These are phyloP conservation scores for Knufia petricola DNA, from an alignment of 2,329 filamentous ascomycete genomes.

Conservation along the genomic window DNA sequence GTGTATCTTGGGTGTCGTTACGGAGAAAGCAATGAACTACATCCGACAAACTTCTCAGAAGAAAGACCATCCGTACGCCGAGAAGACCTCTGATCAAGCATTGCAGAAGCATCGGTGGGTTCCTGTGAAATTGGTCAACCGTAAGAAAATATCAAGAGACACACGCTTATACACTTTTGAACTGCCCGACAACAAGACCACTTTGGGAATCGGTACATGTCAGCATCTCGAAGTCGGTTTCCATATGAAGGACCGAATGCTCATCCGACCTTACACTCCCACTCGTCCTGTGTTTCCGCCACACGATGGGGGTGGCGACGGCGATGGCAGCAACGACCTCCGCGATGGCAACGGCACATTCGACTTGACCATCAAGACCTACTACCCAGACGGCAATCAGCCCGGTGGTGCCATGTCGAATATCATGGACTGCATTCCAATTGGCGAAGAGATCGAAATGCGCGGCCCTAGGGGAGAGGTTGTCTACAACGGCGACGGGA, in stretches of 20 bases:
- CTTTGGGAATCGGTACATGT: slow-evolving; percentile 41
- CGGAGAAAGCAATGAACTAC: slow-evolving; percentile 39
- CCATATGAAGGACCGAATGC: slow-evolving; percentile 43
- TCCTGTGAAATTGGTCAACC: slow-evolving; percentile 33
- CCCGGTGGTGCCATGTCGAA: slow-evolving; percentile 47
- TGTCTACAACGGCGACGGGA: slow-evolving; percentile 38
- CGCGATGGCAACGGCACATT: slow-evolving; percentile 37
- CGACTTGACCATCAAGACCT: slow-evolving; percentile 44
- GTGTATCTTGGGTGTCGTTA: slow-evolving; percentile 42
- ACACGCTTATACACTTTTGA: slow-evolving; percentile 40
- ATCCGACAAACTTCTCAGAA: slow-evolving; percentile 37
- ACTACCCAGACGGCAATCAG: slow-evolving; percentile 39
- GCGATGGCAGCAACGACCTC: no score
- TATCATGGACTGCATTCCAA: slow-evolving; percentile 42
- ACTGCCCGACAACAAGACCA: slow-evolving; percentile 20
- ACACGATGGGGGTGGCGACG: no score
- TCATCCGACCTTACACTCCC: slow-evolving; percentile 44
- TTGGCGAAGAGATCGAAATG: slow-evolving; percentile 43
- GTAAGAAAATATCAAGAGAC: slow-evolving; percentile 35
- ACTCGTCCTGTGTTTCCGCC: slow-evolving; percentile 41
- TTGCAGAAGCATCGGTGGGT: slow-evolving; percentile 29
- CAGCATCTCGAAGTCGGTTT: slow-evolving; percentile 47
- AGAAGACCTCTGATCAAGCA: neutral
- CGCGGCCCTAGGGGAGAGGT: slow-evolving; percentile 45
- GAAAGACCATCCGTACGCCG: slow-evolving; percentile 13